phyloP scores from a whole-genome alignment of 192 early-diverging fungal genomes.

The Rhizophlyctis rosea region DNA sequence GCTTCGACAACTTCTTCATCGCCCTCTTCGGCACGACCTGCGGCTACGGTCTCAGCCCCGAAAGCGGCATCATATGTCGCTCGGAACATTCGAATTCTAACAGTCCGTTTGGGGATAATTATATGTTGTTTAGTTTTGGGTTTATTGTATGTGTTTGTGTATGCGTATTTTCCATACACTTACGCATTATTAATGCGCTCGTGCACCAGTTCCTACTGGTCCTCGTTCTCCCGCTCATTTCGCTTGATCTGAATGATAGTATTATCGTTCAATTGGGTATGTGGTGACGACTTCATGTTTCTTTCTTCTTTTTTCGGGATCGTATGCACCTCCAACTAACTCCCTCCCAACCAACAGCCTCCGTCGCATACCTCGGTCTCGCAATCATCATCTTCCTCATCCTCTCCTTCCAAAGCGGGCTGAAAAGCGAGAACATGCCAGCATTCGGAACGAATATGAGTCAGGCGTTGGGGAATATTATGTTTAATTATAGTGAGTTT shows the following conservation, averaged over 20 bases:
- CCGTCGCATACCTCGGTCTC: constrained; percentile 47
- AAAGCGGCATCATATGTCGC: constrained; percentile 55
- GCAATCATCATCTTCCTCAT: constrained; percentile 60
- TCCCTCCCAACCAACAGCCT: no score
- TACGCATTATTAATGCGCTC: not conserved
- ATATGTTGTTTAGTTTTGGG: constrained; percentile 61
- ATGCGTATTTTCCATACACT: not conserved
- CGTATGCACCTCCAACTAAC: not conserved
- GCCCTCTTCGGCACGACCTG: constrained; percentile 61
- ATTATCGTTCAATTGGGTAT: constrained; percentile 60
- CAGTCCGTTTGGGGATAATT: constrained; percentile 54
- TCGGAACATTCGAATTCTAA: constrained; percentile 36
- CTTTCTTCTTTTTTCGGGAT: not conserved
- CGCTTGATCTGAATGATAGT: constrained; percentile 66
- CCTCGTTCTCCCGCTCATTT: constrained; percentile 56
- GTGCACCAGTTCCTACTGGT: constrained; percentile 19
- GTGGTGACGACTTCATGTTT: not conserved
- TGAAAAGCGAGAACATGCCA: constrained; percentile 46
- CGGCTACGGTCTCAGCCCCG: constrained; percentile 59
- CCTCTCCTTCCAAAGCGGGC: constrained; percentile 49
- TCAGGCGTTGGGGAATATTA: constrained; percentile 58
- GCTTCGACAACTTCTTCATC: constrained; percentile 65
- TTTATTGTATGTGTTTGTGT: constrained; percentile 39
- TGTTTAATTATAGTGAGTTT: constrained; percentile 61
- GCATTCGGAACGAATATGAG: constrained; percentile 48